Percentiles rank a stretch among this genome's conserved stretches.
Evolutionary conservation across 192 early-diverging fungal genomes (phyloP).

Genomic region (Pecoramyces ruminantium): DNA sequence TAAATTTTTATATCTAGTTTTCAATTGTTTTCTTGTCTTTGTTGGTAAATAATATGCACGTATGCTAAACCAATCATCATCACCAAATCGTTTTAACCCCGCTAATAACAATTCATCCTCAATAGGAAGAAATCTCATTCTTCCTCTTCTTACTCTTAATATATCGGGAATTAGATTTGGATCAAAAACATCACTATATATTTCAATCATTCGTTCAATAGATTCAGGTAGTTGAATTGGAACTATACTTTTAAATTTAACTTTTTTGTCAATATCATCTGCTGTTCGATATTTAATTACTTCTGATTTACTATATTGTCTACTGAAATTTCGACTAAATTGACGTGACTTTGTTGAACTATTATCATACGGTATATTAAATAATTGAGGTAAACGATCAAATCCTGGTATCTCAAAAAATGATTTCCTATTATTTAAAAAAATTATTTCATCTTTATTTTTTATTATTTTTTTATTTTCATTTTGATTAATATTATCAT

Average conservation of each 20-base stretch:
- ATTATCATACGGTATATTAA: neutral
- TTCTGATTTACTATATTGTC: neutral
- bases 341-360: neutral
- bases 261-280: neutral
- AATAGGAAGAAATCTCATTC: conserved; percentile 20
- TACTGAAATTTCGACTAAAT: neutral
- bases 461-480: no score
- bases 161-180: conserved; percentile 14
- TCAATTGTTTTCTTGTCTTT: conserved; percentile 25
- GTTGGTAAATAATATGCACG: conserved; percentile 25
- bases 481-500: no score
- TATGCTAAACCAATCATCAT: conserved; percentile 20
- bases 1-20: conserved; percentile 25
- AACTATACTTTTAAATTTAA: neutral
- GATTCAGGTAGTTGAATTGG: neutral
- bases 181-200: neutral
- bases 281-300: neutral
- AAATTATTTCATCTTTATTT: no score
- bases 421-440: neutral
- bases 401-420: neutral
- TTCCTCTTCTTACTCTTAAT: conserved; percentile 21
- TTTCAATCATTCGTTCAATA: neutral
- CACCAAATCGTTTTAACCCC: conserved; percentile 23
- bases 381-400: neutral
- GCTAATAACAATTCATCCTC: conserved; percentile 20